Conservation (phyloP, 2,329 filamentous ascomycete genomes). For the Penicillium sp. region DNA sequence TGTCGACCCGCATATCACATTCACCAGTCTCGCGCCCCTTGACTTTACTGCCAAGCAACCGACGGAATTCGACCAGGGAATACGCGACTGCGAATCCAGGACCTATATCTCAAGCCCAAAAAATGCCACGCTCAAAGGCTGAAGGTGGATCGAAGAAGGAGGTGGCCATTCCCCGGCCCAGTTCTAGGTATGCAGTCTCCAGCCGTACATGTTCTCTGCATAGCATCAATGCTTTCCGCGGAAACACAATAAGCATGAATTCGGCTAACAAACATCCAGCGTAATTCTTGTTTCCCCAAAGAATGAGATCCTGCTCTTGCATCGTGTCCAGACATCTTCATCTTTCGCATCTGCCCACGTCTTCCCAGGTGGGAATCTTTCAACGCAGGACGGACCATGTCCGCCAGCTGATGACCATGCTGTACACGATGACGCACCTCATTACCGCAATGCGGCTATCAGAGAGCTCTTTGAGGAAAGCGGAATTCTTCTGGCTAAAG, state of each 20-base stretch:
- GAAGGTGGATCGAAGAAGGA: constrained; percentile 33
- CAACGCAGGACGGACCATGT: constrained; percentile 69
- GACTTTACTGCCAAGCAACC: neutral
- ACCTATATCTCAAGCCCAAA: constrained; percentile 3
- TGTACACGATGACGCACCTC: constrained; percentile 68
- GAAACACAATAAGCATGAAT: neutral
- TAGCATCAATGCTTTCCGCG: neutral
- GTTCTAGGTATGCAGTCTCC: constrained; percentile 54
- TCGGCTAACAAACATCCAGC: constrained; percentile 46
- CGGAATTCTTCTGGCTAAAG: constrained; percentile 73
- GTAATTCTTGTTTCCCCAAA: constrained; percentile 80
- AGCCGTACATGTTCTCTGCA: neutral
- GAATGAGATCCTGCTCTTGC: constrained; percentile 86
- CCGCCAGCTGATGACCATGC: constrained; percentile 51
- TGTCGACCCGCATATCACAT: neutral
- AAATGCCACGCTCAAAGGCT: constrained; percentile 23
- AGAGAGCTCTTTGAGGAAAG: constrained; percentile 95
- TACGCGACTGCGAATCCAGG: constrained; percentile 12
- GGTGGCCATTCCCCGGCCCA: constrained; percentile 58
- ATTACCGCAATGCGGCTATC: constrained; percentile 80
- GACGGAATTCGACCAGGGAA: constrained; percentile 2
- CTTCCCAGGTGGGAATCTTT: constrained; percentile 84
- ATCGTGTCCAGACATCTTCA: constrained; percentile 76
- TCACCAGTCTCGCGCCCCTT: neutral
- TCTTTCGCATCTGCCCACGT: constrained; percentile 92